Evolutionary conservation across 2,329 filamentous ascomycete species (phyloP), one percentile per base, ranked within the genome.

Genomic region (Ceratocystis papillata): DNA sequence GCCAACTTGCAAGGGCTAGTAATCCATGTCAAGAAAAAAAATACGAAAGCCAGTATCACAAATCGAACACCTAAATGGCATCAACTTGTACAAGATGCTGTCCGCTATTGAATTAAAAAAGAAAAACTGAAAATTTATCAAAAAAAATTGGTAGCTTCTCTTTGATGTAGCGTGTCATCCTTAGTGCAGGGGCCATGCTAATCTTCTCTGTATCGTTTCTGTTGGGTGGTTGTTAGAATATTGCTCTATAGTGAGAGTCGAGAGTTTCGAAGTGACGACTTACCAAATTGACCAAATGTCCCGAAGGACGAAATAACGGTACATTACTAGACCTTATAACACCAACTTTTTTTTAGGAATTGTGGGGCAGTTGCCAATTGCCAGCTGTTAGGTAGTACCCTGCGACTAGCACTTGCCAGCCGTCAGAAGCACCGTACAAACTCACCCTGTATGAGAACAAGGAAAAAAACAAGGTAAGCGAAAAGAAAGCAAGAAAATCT

Each of bases 101-200:
- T 17, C 61, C 2, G 8, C 17, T 20, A n/a, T n/a, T 10, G 2
- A 28, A 28, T 15, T 50, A 33, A 0, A 37, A 50, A 46, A 64
- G 64, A 30, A 46, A 37, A 33, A 8, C n/a, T 37, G 53, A 60
- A 44, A 68, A 45, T 46, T 62, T 12, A 22, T 1, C 37, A 28
- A 68, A 68, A 68, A 68, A 68, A 68, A 68, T 68, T 66, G 64
- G 64, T 81, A 83, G 84, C 81, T 83, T 86, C 85, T 87, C 86
- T 88, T 87, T 87, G 84, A 84, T 85, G 84, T 81, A 87, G 85
- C 86, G 87, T 91, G 88, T 92, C 89, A 93, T 92, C 89, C 89
- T 93, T 93, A 92, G 89, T 85, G 82, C 83, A 86, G 82, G 83
- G 86, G 86, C 86, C 86, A 88, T 88, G 86, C 87, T 88, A 88